A percentile compares a stretch with the other conserved stretches of the same genome.
Conservation (phyloP, 306 rosid species). For the Begonia masoniana region DNA sequence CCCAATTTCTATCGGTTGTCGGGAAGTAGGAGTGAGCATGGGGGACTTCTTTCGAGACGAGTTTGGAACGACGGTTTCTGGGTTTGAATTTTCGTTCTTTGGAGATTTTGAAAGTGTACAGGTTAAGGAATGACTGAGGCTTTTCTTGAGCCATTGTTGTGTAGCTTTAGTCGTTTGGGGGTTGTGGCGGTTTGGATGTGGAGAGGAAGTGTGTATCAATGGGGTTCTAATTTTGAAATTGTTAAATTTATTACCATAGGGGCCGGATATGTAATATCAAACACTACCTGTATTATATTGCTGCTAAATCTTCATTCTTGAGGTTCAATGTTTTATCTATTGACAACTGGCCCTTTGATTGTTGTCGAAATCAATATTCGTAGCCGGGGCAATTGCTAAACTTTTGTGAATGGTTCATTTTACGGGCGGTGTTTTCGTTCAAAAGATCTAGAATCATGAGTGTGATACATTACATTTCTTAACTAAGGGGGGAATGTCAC, state of each 20-base stretch:
- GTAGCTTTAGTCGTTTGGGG: background rate
- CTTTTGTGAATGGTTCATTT: too few species aligned
- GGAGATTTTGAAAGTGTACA: slow-evolving; percentile 43
- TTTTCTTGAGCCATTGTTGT: slow-evolving; percentile 17
- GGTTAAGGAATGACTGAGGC: slow-evolving; percentile 24
- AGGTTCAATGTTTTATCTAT: slow-evolving; percentile 12
- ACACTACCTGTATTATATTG: slow-evolving; percentile 24
- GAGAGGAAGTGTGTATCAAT: slow-evolving; percentile 3
- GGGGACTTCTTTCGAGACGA: slow-evolving; percentile 41
- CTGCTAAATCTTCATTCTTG: slow-evolving; percentile 22
- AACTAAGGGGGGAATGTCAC: too few species aligned
- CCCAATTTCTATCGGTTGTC: slow-evolving; percentile 37
- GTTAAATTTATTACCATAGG: slow-evolving; percentile 38
- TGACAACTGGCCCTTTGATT: background rate
- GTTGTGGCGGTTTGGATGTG: slow-evolving; percentile 29
- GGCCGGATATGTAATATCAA: slow-evolving; percentile 30
- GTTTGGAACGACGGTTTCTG: slow-evolving; percentile 30
- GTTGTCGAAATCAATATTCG: too few species aligned
- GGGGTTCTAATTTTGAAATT: slow-evolving; percentile 49
- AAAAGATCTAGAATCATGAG: too few species aligned
- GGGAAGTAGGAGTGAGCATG: slow-evolving; percentile 80
- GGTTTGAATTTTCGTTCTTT: slow-evolving; percentile 34
- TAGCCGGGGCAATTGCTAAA: too few species aligned
- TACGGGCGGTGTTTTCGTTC: too few species aligned
- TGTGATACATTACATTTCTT: too few species aligned